phyloP scores from a whole-genome alignment of 2,329 filamentous ascomycete genomes.

The Helminthosporium solani region DNA sequence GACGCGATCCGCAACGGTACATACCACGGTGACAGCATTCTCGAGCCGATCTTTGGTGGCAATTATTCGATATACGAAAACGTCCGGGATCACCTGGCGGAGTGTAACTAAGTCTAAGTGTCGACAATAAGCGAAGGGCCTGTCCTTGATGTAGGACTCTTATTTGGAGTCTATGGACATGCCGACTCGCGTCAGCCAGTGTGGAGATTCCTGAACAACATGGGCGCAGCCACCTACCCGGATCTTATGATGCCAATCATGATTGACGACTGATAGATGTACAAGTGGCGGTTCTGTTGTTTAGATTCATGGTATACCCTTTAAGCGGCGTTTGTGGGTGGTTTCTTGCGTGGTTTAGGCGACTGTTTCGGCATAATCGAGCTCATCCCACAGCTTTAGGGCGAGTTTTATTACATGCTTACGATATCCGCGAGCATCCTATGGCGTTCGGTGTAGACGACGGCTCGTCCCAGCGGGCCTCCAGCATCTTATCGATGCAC shows the following conservation, averaged over 20 bases:
- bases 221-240: background rate
- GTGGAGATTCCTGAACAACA: background rate
- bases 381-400: slow-evolving; percentile 9
- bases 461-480: slow-evolving; percentile 2
- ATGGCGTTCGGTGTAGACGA: background rate
- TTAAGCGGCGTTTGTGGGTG: background rate
- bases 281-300: background rate
- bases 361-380: slow-evolving; percentile 6
- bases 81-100: too few relatives aligned
- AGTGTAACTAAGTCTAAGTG: too few relatives aligned
- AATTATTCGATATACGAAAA: slow-evolving; percentile 74
- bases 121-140: background rate
- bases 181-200: background rate
- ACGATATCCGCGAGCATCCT: slow-evolving; percentile 2
- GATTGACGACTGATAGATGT: background rate
- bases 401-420: background rate
- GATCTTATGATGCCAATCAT: background rate
- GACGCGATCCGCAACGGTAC: slow-evolving; percentile 19
- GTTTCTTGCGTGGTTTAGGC: slow-evolving; percentile 1
- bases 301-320: background rate
- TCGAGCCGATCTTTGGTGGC: slow-evolving; percentile 71
- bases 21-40: slow-evolving; percentile 55
- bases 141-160: background rate
- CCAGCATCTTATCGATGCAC: too few relatives aligned
- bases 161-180: background rate